phyloP scores from a whole-genome alignment of 805 yeast species.

The Torulaspora indica region DNA sequence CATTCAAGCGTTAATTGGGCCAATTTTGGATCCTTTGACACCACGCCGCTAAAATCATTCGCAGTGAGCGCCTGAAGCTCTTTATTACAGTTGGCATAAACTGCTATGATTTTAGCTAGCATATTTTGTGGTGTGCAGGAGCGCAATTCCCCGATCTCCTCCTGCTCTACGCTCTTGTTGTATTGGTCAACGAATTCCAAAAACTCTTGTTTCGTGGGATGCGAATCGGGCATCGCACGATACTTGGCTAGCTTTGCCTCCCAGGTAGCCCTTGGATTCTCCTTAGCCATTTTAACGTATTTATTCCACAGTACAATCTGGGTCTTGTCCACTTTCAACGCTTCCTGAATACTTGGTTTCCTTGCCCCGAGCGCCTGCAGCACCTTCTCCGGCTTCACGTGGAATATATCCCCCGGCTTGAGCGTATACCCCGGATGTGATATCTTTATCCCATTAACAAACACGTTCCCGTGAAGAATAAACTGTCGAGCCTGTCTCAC shows the following conservation, averaged over 20 bases:
- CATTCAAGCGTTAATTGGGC: constrained; percentile 22
- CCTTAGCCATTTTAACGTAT: constrained; percentile 53
- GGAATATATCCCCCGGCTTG: constrained; percentile 80
- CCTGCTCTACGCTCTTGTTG: constrained; percentile 23
- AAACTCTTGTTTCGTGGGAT: constrained; percentile 27
- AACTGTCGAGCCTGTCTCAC: constrained; percentile 91
- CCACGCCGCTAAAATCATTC: constrained; percentile 37
- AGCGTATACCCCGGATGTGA: constrained; percentile 75
- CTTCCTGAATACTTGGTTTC: constrained; percentile 69
- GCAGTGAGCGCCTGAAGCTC: constrained; percentile 24
- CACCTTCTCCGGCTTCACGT: constrained; percentile 81
- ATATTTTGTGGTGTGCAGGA: constrained; percentile 45
- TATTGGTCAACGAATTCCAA: constrained; percentile 25
- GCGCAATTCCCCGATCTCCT: constrained; percentile 22
- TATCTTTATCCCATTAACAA: constrained; percentile 77
- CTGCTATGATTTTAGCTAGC: constrained; percentile 41
- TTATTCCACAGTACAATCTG: constrained; percentile 76
- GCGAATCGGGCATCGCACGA: constrained; percentile 23
- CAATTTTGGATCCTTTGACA: constrained; percentile 33
- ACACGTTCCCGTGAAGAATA: constrained; percentile 72
- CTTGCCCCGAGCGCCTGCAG: constrained; percentile 76
- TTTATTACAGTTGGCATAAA: constrained; percentile 21
- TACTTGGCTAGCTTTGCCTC: constrained; percentile 24
- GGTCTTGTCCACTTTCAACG: constrained; percentile 62
- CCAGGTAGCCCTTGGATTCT: constrained; percentile 40